These are phyloP conservation scores for Colletotrichum chrysophilum DNA, from an alignment of 2,329 filamentous ascomycete genomes.

Conservation along the genomic window DNA sequence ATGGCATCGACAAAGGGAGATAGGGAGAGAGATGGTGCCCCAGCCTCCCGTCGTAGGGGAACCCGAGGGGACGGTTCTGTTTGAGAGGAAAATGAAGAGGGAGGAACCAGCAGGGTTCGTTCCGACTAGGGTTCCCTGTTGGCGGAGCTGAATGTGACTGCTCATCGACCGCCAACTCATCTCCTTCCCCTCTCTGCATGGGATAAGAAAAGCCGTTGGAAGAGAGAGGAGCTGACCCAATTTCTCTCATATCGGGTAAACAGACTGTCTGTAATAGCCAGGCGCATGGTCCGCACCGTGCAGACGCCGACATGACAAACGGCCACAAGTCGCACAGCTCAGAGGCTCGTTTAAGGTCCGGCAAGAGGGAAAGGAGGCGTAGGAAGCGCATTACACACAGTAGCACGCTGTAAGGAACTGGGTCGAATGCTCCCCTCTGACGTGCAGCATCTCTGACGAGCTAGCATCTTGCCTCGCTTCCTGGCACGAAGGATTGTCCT, in stretches of 20 bases:
- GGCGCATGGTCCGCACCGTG: not conserved
- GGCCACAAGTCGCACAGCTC: not conserved
- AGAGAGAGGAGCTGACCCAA: not conserved
- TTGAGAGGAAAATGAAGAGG: conserved; percentile 15
- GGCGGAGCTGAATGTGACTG: conserved; percentile 11
- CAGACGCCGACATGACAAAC: not conserved
- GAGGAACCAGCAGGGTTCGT: conserved; percentile 10
- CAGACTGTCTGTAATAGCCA: not conserved
- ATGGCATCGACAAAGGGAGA: not conserved
- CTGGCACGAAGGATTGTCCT: not conserved
- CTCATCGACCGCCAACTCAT: conserved; percentile 21
- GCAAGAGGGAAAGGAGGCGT: not conserved
- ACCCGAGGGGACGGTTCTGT: conserved; percentile 18
- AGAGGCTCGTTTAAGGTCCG: not conserved
- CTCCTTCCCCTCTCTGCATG: conserved; percentile 10
- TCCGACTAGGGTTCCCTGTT: conserved; percentile 8
- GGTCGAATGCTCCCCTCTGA: conserved; percentile 8
- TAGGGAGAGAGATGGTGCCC: conserved; percentile 1
- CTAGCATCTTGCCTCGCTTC: not conserved
- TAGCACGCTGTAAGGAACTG: not conserved
- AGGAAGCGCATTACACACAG: not conserved
- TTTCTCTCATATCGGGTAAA: conserved; percentile 16
- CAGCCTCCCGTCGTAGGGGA: conserved; percentile 11
- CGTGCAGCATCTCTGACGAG: conserved; percentile 10
- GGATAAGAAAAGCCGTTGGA: not conserved